These are phyloP conservation scores for Cystobasidium onofrii DNA, from an alignment of 768 basidiomycete species.

Conservation along the genomic window DNA sequence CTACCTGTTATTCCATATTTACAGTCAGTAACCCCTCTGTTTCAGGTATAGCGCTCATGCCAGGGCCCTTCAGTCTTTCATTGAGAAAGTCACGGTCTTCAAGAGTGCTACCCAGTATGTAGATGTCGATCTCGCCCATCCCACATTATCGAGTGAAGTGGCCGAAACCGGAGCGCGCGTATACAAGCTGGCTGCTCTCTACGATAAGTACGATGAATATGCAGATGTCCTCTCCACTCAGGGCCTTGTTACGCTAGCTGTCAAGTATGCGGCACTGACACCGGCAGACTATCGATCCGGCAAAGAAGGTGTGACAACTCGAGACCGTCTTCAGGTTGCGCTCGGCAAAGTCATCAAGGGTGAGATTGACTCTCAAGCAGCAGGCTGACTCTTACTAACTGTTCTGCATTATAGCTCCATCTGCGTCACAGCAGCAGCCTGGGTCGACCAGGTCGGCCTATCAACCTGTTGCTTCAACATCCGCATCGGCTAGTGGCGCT, in stretches of 20 bases:
- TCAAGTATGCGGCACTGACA: constrained; percentile 66
- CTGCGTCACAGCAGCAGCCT: constrained; percentile 8
- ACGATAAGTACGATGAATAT: constrained; percentile 92
- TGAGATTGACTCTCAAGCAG: background rate
- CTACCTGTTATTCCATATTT: constrained; percentile 29
- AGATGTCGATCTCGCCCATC: constrained; percentile 59
- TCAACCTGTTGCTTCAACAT: constrained; percentile 6
- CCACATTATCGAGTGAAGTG: constrained; percentile 47
- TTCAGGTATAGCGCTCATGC: constrained; percentile 66
- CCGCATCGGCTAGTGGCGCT: background rate
- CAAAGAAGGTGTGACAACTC: constrained; percentile 45
- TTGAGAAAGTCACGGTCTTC: constrained; percentile 96
- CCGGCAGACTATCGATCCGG: constrained; percentile 69
- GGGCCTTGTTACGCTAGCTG: constrained; percentile 76
- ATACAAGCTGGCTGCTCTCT: constrained; percentile 75
- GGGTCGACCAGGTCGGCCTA: background rate
- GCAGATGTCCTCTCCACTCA: constrained; percentile 83
- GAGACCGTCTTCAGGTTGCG: constrained; percentile 50
- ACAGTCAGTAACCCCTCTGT: constrained; percentile 48
- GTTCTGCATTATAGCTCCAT: constrained; percentile 5
- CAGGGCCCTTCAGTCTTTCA: constrained; percentile 77
- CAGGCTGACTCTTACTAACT: background rate
- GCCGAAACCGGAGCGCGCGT: constrained; percentile 53
- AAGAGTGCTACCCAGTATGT: constrained; percentile 71
- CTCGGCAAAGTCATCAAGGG: constrained; percentile 29